Percentiles rank a stretch among this genome's conserved stretches.
Conservation (phyloP, 352 stramenopile species). For the Chrysophaeum taylorii region DNA sequence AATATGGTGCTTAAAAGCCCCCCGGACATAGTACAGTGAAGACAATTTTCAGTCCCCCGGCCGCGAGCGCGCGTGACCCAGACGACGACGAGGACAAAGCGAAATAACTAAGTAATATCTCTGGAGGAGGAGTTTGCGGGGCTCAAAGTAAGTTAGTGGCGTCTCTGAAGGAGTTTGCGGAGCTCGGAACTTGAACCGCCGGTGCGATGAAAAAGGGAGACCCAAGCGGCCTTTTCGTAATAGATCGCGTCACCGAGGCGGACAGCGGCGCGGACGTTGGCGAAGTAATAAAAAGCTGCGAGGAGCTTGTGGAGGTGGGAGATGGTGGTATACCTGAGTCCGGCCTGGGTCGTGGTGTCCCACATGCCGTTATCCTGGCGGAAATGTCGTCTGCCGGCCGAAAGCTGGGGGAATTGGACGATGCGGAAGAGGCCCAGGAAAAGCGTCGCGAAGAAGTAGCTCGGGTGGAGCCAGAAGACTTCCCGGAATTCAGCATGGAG, state of each 20-base stretch:
- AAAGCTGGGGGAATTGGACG: background rate
- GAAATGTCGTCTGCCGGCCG: background rate
- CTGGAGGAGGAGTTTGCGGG: no score
- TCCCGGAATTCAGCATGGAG: background rate
- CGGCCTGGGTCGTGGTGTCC: background rate
- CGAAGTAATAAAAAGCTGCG: constrained; percentile 11
- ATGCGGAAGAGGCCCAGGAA: constrained; percentile 1
- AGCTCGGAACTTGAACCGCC: constrained; percentile 1
- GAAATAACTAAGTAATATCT: no score
- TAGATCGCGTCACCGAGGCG: constrained; percentile 5
- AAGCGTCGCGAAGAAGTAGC: background rate
- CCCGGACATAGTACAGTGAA: no score
- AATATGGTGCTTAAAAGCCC: no score
- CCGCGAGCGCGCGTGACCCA: no score
- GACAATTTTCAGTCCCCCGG: no score
- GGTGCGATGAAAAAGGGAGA: background rate
- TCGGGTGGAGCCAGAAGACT: constrained; percentile 2
- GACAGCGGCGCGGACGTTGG: constrained; percentile 9
- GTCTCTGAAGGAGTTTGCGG: background rate
- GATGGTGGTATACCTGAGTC: background rate
- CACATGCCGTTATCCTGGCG: background rate
- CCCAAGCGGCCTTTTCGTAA: constrained; percentile 4
- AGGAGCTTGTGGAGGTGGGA: constrained; percentile 4
- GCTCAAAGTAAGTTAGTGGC: no score
- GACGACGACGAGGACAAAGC: no score